Evolutionary conservation across 768 basidiomycete species (phyloP).

Genomic region (Clitopilus passeckerianus): DNA sequence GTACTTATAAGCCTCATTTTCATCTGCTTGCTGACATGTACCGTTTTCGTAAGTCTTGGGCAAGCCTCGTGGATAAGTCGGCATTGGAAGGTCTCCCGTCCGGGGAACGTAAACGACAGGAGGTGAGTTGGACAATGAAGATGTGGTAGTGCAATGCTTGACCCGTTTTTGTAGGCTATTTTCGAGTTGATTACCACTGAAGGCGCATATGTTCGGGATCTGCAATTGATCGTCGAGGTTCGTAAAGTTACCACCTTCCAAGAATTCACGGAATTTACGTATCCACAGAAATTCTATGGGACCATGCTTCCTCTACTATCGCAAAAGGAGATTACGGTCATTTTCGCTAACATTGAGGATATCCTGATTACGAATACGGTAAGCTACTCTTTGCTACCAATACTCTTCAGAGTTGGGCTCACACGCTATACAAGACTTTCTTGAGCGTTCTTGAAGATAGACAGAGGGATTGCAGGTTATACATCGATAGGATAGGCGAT

Average conservation of each 20-base stretch:
- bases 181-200: conserved; percentile 96
- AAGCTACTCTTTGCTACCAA: conserved; percentile 13
- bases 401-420: neutral
- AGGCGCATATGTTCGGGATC: conserved; percentile 80
- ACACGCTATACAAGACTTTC: conserved; percentile 50
- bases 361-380: conserved; percentile 87
- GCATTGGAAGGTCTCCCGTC: conserved; percentile 78
- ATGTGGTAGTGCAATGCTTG: neutral
- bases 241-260: conserved; percentile 7
- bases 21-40: conserved; percentile 1
- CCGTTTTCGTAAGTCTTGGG: conserved; percentile 65
- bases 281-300: conserved; percentile 75
- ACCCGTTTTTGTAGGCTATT: conserved; percentile 51
- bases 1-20: conserved; percentile 14
- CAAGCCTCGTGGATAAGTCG: conserved; percentile 82
- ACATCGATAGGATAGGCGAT: conserved; percentile 86
- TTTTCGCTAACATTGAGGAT: conserved; percentile 94
- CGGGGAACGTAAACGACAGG: conserved; percentile 82
- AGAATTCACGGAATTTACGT: neutral
- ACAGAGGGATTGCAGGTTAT: conserved; percentile 88
- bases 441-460: conserved; percentile 86
- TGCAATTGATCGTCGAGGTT: conserved; percentile 91
- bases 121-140: conserved; percentile 38
- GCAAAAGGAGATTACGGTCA: conserved; percentile 68
- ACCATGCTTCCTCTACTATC: conserved; percentile 70